Conservation (phyloP, 2,329 filamentous ascomycete genomes). For the Achaetomium macrosporum region DNA sequence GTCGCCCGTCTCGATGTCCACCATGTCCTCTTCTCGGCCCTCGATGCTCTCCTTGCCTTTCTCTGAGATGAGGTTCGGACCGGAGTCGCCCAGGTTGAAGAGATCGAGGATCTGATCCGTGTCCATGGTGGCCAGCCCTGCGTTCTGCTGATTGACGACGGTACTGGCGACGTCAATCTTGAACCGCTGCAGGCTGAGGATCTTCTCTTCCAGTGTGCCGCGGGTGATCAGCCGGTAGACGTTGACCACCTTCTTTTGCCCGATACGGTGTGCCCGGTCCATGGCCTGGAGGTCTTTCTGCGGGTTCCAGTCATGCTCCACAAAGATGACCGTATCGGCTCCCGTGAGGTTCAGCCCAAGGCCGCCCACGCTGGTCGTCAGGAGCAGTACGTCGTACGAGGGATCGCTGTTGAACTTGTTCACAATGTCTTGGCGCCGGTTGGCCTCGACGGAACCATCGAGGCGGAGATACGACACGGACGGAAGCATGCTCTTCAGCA, state of each 20-base stretch:
- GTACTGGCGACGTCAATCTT: slow-evolving; percentile 98
- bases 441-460: slow-evolving; percentile 87
- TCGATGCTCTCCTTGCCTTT: slow-evolving; percentile 51
- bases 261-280: slow-evolving; percentile 96
- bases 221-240: slow-evolving; percentile 95
- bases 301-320: slow-evolving; percentile 99
- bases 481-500: slow-evolving; percentile 84
- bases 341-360: slow-evolving; percentile 92
- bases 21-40: slow-evolving; percentile 75
- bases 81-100: slow-evolving; percentile 82
- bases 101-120: slow-evolving; percentile 97
- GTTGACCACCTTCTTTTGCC: slow-evolving; percentile 99
- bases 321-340: slow-evolving; percentile 97
- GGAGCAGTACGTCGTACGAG: slow-evolving; percentile 85
- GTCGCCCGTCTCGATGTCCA: slow-evolving; percentile 87
- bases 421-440: slow-evolving; percentile 92
- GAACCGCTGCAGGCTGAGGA: slow-evolving; percentile 94
- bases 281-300: slow-evolving; percentile 98
- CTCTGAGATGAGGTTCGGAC: slow-evolving; percentile 58
- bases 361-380: slow-evolving; percentile 93
- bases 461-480: slow-evolving; percentile 90
- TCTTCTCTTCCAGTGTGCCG: slow-evolving; percentile 97
- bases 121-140: slow-evolving; percentile 90
- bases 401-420: slow-evolving; percentile 99
- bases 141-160: slow-evolving; percentile 98